Conservation (phyloP, 2,329 filamentous ascomycete genomes). For the Penicillium sumatraense region DNA sequence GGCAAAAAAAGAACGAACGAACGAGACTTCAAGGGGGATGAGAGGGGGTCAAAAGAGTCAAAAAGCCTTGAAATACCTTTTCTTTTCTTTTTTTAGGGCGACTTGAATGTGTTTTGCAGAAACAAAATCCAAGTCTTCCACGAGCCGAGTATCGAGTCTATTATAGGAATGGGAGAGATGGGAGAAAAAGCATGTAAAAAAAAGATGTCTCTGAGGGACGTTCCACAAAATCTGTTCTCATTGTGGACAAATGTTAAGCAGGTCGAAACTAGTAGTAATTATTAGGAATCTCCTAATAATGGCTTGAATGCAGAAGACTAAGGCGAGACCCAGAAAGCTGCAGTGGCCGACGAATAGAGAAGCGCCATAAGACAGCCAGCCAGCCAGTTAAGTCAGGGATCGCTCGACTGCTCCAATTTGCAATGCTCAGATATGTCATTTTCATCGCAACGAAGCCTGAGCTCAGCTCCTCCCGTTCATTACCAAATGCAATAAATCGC, state of each 20-base stretch:
- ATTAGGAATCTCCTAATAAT: conserved; percentile 14
- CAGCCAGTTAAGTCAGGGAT: conserved; percentile 21
- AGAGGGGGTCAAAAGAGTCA: background rate
- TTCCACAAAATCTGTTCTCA: conserved; percentile 19
- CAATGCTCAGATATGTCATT: conserved; percentile 31
- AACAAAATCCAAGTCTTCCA: conserved; percentile 10
- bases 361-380: conserved; percentile 1
- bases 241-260: conserved; percentile 4
- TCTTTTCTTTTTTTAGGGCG: conserved; percentile 5
- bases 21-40: background rate
- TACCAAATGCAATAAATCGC: conserved; percentile 24
- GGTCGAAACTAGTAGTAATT: conserved; percentile 15
- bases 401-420: conserved; percentile 5
- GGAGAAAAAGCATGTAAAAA: background rate
- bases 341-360: conserved; percentile 21
- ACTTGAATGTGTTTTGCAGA: conserved; percentile 16
- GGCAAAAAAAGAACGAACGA: conserved; percentile 3
- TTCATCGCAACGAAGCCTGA: conserved; percentile 18
- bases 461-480: conserved; percentile 23
- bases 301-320: conserved; percentile 12
- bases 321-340: conserved; percentile 27
- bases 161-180: conserved; percentile 17
- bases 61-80: too few species aligned
- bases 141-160: conserved; percentile 9
- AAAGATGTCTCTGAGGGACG: conserved; percentile 2